Conservation (phyloP, 1,139 yeast genomes). For the Saccharomycopsis phalli region DNA sequence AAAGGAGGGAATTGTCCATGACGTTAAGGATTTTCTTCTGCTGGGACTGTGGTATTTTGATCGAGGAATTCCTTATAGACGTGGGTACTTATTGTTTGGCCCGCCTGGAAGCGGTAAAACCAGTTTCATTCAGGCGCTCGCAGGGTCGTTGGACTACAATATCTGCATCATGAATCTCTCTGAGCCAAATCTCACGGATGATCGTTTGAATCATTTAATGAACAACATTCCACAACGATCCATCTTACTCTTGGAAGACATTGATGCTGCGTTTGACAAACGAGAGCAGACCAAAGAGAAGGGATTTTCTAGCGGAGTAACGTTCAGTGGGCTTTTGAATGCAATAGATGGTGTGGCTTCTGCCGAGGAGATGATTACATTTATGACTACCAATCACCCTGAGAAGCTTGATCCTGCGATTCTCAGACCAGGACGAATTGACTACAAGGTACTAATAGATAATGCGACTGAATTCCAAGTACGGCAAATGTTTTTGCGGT, state of each 20-base stretch:
- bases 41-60: constrained; percentile 91
- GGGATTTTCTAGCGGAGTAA: constrained; percentile 64
- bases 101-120: constrained; percentile 99
- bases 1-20: constrained; percentile 53
- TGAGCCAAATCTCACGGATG: constrained; percentile 89
- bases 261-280: constrained; percentile 90
- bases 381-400: constrained; percentile 98
- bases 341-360: constrained; percentile 98
- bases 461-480: constrained; percentile 82
- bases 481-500: constrained; percentile 73
- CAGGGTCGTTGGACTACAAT: constrained; percentile 93
- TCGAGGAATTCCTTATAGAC: constrained; percentile 92
- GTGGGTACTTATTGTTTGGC: constrained; percentile 90
- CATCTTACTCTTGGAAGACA: constrained; percentile 76
- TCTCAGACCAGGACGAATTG: constrained; percentile 91
- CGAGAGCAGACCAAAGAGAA: constrained; percentile 72
- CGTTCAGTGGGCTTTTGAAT: constrained; percentile 87
- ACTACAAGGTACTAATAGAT: constrained; percentile 69
- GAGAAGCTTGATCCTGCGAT: constrained; percentile 79
- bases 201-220: constrained; percentile 87
- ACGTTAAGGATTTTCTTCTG: constrained; percentile 68
- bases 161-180: constrained; percentile 87
- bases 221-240: constrained; percentile 92
- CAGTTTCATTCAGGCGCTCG: constrained; percentile 89
- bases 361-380: constrained; percentile 91